These are phyloP conservation scores for Ambrosia trifida DNA, from an alignment of 129 eudicot genomes.

Conservation along the genomic window DNA sequence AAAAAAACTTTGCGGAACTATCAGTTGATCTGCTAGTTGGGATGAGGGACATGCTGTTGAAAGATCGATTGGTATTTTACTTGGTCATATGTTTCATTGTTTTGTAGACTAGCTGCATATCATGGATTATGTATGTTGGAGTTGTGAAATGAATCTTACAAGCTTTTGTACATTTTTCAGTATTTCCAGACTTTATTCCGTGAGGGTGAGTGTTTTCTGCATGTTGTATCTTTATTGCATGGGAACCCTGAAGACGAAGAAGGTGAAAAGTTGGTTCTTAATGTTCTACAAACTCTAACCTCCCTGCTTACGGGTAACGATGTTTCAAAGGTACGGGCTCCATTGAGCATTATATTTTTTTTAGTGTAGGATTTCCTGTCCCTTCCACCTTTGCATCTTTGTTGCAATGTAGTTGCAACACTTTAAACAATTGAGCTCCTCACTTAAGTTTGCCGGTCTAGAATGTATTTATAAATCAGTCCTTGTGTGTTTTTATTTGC, in stretches of 20 bases:
- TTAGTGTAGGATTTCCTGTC: background rate
- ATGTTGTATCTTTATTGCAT: slow-evolving; percentile 85
- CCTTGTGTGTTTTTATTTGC: slow-evolving; percentile 16
- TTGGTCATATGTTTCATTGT: slow-evolving; percentile 6
- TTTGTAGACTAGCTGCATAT: slow-evolving; percentile 16
- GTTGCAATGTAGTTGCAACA: background rate
- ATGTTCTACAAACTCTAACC: slow-evolving; percentile 85
- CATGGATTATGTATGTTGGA: background rate
- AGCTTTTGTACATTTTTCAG: slow-evolving; percentile 47
- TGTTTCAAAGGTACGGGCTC: slow-evolving; percentile 70
- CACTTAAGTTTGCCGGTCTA: slow-evolving; percentile 3
- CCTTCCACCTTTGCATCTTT: background rate
- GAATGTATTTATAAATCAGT: background rate
- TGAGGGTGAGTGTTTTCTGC: slow-evolving; percentile 93
- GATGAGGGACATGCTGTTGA: slow-evolving; percentile 73
- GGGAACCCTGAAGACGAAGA: slow-evolving; percentile 67
- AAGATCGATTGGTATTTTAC: slow-evolving; percentile 66
- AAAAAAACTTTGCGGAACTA: slow-evolving; percentile 61
- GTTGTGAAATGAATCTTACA: slow-evolving; percentile 26
- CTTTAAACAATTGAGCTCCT: background rate
- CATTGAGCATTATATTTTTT: background rate
- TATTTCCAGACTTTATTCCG: slow-evolving; percentile 82
- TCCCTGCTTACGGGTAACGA: slow-evolving; percentile 75
- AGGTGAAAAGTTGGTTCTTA: slow-evolving; percentile 78
- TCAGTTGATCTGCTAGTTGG: slow-evolving; percentile 81